Evolutionary conservation across 257 asterid species (phyloP), one percentile per base, ranked within the genome.

Genomic region (Solanum piurae): DNA sequence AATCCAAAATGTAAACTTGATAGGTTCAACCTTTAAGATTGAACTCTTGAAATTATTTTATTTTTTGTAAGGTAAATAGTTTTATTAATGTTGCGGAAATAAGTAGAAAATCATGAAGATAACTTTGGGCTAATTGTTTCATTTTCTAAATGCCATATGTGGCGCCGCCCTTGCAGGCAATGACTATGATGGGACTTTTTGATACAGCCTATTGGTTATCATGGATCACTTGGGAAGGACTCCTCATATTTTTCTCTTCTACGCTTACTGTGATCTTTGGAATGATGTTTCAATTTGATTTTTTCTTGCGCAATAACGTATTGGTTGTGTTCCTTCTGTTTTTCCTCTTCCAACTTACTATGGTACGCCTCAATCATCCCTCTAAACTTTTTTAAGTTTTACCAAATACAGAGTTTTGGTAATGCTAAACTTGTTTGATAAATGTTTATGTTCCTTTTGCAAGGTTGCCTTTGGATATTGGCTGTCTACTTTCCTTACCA

Each of bases 121-220:
- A 29, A 36, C 33, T 21, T 37, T 6, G 9, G 27, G 36, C 83
- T 1, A 38, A 25, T 77, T 77, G 73, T 84, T 83, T 49, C 87
- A 85, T 82, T 64, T 46, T 85, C 88, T 86, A 71, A 25, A 55
- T n/a, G 37, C 73, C 42, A 62, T 88, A 72, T 86, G 76, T 86
- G 71, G 31, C 0, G 58, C n/a, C 0, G 58, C n/a, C n/a, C 88
- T 86, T 38, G 87, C 94, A 95, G 99, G 96, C 96, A 73, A 96
- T 96, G 98, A 88, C 95, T n/a, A 94, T 96, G 94, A 96, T 96
- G 99, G 99, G 99, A 2, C 99, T 96, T 84, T 96, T 91, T 92
- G 98, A 96, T 91, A 91, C 98, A 46, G 98, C 98, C 44, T 96
- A 95, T 87, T 96, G 99, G 99, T 90, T 95, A 68, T 95, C 99